Evolutionary conservation across 371 early-diverging fungal genomes (phyloP), one percentile per base, ranked within the genome.

Genomic region (Mortierella sp.): DNA sequence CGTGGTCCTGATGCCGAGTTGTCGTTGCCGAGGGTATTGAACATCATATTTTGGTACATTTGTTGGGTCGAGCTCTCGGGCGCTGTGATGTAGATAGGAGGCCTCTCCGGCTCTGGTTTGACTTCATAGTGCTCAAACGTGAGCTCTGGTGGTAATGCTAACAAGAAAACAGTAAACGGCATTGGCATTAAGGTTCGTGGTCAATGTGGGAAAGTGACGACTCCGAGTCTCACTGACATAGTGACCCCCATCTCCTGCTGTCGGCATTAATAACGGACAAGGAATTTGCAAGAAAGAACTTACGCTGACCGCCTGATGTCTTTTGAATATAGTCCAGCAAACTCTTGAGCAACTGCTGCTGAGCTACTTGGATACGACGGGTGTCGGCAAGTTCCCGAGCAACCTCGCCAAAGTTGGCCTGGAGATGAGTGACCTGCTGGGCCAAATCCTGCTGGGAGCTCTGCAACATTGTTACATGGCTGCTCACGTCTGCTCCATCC

Each of bases 371-470:
- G 76, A 90, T 92, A 80, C 92, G 90, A 57, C 92, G 93, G 7
- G 94, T 92, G 65, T 95, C 95, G 14, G 91, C 88, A 70, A 96
- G 88, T 80, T 97, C 96, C 42, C 92, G 88, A 14, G 92, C 89
- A 24, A 96, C 91, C 79, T 94, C 93, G 14, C 84, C 82, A 78
- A 95, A 92, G 70, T 91, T 93, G 57, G 93, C 92, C 79, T 95
- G 94, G 11, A 97, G 89, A 38, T 93, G 92, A n/a, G 89, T 88
- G 50, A 96, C 87, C 80, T 95, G 94, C 87, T 94, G 94, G 72
- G 92, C 87, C 82, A 96, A 90, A 68, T 96, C 96, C n/a, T 91
- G 88, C 80, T 96, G 96, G 13, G 94, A 91, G 34, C 91, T 90
- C 81, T 96, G 95, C 81, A 97, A 88, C 85, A 95, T 89, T 24